phyloP scores from a whole-genome alignment of 495 filamentous ascomycete species.

The Trichoderma erinaceum region DNA sequence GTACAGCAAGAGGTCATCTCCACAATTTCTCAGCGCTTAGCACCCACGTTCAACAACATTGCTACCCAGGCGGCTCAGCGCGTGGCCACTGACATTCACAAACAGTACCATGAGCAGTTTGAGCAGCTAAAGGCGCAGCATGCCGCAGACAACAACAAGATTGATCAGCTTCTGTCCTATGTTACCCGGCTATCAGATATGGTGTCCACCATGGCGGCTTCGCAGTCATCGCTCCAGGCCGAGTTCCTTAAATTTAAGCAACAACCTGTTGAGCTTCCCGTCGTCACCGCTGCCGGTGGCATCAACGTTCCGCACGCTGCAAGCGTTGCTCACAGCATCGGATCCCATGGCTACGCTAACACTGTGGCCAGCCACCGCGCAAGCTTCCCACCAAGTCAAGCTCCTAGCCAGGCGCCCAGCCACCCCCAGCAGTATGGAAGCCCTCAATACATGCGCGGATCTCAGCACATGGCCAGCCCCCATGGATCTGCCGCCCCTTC shows the following conservation, averaged over 20 bases:
- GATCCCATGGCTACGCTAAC: slow-evolving; percentile 9
- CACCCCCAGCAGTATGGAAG: slow-evolving; percentile 12
- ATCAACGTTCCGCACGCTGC: neutral
- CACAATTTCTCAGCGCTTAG: slow-evolving; percentile 53
- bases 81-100: slow-evolving; percentile 58
- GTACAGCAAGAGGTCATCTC: slow-evolving; percentile 63
- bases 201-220: slow-evolving; percentile 61
- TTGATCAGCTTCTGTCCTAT: slow-evolving; percentile 71
- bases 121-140: slow-evolving; percentile 63
- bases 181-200: slow-evolving; percentile 67
- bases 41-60: slow-evolving; percentile 56
- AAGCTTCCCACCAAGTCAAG: slow-evolving; percentile 14
- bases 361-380: slow-evolving; percentile 7
- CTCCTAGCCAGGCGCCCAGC: slow-evolving; percentile 11
- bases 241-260: slow-evolving; percentile 52
- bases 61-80: slow-evolving; percentile 51
- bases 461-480: slow-evolving; percentile 10
- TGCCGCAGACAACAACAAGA: slow-evolving; percentile 64
- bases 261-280: slow-evolving; percentile 23
- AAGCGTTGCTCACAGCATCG: neutral
- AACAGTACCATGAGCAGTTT: slow-evolving; percentile 54
- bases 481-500: slow-evolving; percentile 5
- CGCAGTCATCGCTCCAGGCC: slow-evolving; percentile 57
- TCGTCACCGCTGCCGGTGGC: neutral
- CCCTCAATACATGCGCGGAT: slow-evolving; percentile 14